These are phyloP conservation scores for Nymphaea thermarum DNA, from an alignment of 164 flowering plant genomes.

Conservation along the genomic window DNA sequence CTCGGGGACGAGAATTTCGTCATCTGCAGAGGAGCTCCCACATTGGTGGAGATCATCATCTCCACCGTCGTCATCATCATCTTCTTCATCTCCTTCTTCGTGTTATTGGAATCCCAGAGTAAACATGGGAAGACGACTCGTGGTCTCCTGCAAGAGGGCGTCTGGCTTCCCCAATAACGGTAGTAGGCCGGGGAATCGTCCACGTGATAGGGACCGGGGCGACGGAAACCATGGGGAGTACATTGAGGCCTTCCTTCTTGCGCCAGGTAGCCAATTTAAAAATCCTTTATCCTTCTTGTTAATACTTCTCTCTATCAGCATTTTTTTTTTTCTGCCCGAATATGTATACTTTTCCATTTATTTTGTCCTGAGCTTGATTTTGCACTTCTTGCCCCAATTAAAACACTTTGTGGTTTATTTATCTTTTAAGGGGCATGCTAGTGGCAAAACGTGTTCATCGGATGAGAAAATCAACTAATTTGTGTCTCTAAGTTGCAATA, in stretches of 20 bases:
- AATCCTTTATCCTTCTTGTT: background rate
- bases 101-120: background rate
- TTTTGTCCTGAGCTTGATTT: too few species aligned
- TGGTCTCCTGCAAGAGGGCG: background rate
- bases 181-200: background rate
- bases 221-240: background rate
- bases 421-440: too few species aligned
- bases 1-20: background rate
- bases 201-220: background rate
- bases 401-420: too few species aligned
- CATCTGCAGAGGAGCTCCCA: background rate
- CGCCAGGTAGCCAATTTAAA: background rate
- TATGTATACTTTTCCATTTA: too few species aligned
- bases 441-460: too few species aligned
- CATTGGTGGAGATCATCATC: background rate
- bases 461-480: too few species aligned
- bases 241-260: background rate
- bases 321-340: too few species aligned
- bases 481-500: too few species aligned
- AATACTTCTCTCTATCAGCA: too few species aligned
- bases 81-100: background rate
- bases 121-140: background rate
- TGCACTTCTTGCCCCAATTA: too few species aligned
- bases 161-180: background rate
- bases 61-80: background rate